Evolutionary conservation across 179 eudicot genomes (phyloP), one percentile per base, ranked within the genome.

Genomic region (Vitellaria paradoxa): DNA sequence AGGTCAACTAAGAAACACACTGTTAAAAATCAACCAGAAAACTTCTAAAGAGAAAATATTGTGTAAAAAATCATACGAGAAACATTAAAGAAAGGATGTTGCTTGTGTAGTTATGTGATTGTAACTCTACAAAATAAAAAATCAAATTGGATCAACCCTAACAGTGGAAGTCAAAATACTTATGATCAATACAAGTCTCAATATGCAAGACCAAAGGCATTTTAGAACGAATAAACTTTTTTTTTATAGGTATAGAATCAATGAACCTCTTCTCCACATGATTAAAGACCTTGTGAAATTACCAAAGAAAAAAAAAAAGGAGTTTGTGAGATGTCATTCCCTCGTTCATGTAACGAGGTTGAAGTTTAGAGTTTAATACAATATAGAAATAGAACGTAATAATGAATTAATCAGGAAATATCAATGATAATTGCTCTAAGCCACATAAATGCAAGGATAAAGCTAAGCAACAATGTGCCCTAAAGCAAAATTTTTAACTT

Each of bases 141-240:
- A 26, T 11, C 18, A 0, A 26, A 18, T 26, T 15, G 18, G 74
- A 53, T 24, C 47, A 15, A 52, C 46, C 61, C 9, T 17, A 55
- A 52, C 23, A 71, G 40, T 2, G 4, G 59, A 21, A 55, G 57
- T 26, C 62, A 30, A 15, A 57, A 24, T 45, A 73, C 40, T 47
- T 45, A 40, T 15, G 12, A 17, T 73, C 42, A 45, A 73, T 12
- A 45, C 20, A 60, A 59, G 37, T 60, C 76, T 67, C 71, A 62
- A 71, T 26, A 12, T 71, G 46, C 53, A 60, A 40, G 42, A 8
- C 26, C 37, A 40, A 59, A 55, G 30, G 20, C 14, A 30, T 30
- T 30, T 30, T 30, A 30, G 37, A 30, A 30, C 37, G 2, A 30
- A 30, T 30, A 30, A 30, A 30, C 37, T 2, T 30, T 30, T 30